Conservation (phyloP, 768 basidiomycete genomes). For the Artomyces pyxidatus region DNA sequence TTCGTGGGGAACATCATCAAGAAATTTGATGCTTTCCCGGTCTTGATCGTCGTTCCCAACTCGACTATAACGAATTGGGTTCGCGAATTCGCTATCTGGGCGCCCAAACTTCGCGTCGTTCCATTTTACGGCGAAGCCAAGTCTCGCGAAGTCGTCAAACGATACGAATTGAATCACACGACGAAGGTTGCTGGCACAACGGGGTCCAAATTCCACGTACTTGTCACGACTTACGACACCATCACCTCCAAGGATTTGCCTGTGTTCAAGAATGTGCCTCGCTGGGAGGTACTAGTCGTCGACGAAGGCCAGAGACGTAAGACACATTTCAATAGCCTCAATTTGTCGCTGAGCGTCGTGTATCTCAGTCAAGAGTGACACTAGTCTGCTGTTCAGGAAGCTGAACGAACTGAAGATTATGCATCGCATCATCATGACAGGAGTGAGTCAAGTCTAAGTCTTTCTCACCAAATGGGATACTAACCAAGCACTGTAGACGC, state of each 20-base stretch:
- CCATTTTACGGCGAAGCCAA: conserved; percentile 80
- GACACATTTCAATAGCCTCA: conserved; percentile 23
- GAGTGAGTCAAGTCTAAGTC: conserved; percentile 35
- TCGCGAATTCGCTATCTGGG: conserved; percentile 86
- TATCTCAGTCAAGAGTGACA: conserved; percentile 72
- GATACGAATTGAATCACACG: conserved; percentile 71
- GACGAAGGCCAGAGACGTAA: conserved; percentile 90
- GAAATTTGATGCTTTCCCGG: conserved; percentile 59
- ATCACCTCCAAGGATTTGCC: conserved; percentile 67
- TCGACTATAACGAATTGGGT: conserved; percentile 96
- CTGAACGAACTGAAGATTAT: conserved; percentile 69
- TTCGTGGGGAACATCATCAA: conserved; percentile 64
- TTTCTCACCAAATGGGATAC: background rate
- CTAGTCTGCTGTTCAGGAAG: conserved; percentile 70
- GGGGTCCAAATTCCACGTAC: conserved; percentile 73
- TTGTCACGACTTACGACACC: conserved; percentile 91
- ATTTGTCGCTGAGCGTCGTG: conserved; percentile 4
- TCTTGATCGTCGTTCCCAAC: conserved; percentile 90
- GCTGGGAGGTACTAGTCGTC: conserved; percentile 92
- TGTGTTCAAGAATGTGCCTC: conserved; percentile 73
- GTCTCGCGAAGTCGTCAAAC: conserved; percentile 70
- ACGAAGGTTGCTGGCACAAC: conserved; percentile 30
- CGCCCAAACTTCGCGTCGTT: conserved; percentile 67
- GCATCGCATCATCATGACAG: conserved; percentile 87
- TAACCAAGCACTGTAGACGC: conserved; percentile 46